Percentiles rank a stretch among this genome's conserved stretches.
phyloP scores from a whole-genome alignment of 176 grass and related monocot genomes.

The Triticum turgidum region DNA sequence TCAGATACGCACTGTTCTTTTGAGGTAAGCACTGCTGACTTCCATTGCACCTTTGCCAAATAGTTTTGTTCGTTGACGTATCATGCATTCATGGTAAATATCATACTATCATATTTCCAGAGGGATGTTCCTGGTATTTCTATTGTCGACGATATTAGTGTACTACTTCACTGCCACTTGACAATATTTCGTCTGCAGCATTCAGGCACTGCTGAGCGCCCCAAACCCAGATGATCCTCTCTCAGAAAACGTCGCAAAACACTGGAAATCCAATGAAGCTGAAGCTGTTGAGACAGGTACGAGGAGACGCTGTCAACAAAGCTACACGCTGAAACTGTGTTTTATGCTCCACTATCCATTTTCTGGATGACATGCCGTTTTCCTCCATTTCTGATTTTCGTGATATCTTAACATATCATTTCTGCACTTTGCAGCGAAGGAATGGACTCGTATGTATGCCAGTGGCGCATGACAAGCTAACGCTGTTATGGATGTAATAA shows the following conservation, averaged over 20 bases:
- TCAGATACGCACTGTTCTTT: slow-evolving; percentile 82
- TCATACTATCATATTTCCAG: neutral
- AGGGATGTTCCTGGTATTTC: neutral
- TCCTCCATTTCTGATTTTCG: neutral
- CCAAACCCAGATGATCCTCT: slow-evolving; percentile 96
- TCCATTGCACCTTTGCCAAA: neutral
- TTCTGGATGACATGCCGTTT: neutral
- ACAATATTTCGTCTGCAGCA: slow-evolving; percentile 49
- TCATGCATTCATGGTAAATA: neutral
- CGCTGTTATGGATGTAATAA: slow-evolving; percentile 31
- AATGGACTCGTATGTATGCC: slow-evolving; percentile 85
- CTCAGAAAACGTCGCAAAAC: slow-evolving; percentile 90
- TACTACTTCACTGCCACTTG: slow-evolving; percentile 10
- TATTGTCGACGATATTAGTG: neutral
- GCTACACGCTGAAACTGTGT: neutral
- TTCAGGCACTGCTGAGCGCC: slow-evolving; percentile 88
- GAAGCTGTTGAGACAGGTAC: slow-evolving; percentile 95
- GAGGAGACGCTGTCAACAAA: neutral
- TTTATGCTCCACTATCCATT: neutral
- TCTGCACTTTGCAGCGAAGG: slow-evolving; percentile 62
- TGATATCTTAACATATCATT: neutral
- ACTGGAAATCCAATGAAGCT: slow-evolving; percentile 91
- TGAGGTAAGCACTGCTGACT: slow-evolving; percentile 47
- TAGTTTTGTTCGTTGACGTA: neutral
- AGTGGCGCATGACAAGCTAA: slow-evolving; percentile 52